Base-by-base conservation (phyloP, 768 basidiomycete species). In the Suillus fuscotomentosus region DNA sequence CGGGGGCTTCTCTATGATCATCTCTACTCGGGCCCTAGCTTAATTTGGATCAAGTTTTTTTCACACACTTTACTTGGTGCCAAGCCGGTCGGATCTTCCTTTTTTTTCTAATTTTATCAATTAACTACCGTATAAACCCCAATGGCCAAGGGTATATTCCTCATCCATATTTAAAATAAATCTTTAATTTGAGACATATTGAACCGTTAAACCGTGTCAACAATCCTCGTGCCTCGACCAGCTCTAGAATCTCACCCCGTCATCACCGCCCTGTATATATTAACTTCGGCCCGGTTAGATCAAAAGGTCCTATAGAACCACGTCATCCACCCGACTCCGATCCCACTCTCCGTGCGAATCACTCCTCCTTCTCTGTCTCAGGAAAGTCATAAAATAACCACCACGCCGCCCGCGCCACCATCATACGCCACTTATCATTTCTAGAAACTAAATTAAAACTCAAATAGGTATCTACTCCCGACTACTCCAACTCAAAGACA, bases 21-120 rank as follows among this genome's bases (percentile, higher is more conserved):
- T 31, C 31, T 31, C 31, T 31, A 31, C 31, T 38, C 36, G 36
- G 36, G 36, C 8, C 36, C 36, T 38, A 22, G 11, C 47, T 17
- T 68, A 68, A 65, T 68, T 68, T 68, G 9, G 10, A 31, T n/a
- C 36, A 2, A 39, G 39, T 14, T 36, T 5, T 63, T 50, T 61
- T 68, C 67, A 42, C 67, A 64, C 56, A 59, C 56, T 36, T n/a
- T 31, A 27, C n/a, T 9, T 61, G n/a, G 57, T 45, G 60, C 63
- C 60, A 64, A 48, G 24, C 48, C 70, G 69, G 70, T 47, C 70
- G 69, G 69, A 67, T 59, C 68, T 60, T 54, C 43, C 6, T 15
- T 43, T 38, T 43, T 38, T 8, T 56, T 39, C 60, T 60, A 63
- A 36, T 55, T 47, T 54, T 56, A 63, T 27, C 15, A 20, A 53